These are phyloP conservation scores for Fomes fomentarius DNA, from an alignment of 1,284 basidiomycete genomes.

Conservation along the genomic window DNA sequence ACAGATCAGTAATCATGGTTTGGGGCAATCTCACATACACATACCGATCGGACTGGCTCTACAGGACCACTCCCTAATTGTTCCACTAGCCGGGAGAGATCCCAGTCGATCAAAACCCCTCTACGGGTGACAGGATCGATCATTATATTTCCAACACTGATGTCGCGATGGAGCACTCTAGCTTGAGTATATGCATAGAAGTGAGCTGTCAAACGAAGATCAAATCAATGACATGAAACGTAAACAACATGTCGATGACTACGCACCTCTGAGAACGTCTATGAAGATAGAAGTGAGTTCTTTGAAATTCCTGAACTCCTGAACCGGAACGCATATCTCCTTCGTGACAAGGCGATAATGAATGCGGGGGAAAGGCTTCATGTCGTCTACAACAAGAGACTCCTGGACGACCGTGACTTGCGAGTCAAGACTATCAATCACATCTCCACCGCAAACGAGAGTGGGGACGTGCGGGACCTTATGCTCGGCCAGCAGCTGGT, in stretches of 20 bases:
- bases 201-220: conserved; percentile 11
- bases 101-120: conserved; percentile 20
- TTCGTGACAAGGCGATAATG: conserved; percentile 2
- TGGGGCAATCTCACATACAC: no score
- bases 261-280: not conserved
- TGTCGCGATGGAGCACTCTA: conserved; percentile 20
- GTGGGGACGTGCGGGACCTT: not conserved
- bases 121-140: not conserved
- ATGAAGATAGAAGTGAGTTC: not conserved
- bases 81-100: conserved; percentile 10
- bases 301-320: not conserved
- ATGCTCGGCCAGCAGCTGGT: not conserved
- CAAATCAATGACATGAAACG: not conserved
- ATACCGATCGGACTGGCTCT: not conserved
- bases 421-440: not conserved
- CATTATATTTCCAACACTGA: conserved; percentile 21
- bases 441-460: not conserved
- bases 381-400: no score
- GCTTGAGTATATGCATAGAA: conserved; percentile 13
- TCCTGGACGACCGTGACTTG: no score
- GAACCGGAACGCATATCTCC: not conserved
- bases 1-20: no score
- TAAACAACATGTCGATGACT: not conserved
- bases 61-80: not conserved
- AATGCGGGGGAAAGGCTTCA: not conserved